A percentile compares a stretch with the other conserved stretches of the same genome.
Evolutionary conservation across 495 filamentous ascomycete genomes (phyloP).

Genomic region (Talaromyces stipitatus): DNA sequence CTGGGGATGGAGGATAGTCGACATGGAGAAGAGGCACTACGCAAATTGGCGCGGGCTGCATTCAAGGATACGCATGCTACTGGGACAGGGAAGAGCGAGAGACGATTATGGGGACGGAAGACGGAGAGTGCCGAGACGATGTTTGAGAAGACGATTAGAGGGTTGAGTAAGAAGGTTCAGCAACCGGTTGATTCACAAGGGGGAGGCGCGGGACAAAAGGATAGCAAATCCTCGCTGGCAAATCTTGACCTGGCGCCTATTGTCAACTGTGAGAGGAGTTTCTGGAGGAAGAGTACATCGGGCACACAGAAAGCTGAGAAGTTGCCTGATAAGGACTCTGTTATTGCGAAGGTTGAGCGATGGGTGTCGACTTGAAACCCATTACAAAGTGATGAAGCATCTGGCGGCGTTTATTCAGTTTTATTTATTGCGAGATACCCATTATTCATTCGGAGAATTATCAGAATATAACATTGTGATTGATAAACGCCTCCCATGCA

Average conservation of each 20-base stretch:
- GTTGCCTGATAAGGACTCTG: constrained; percentile 14
- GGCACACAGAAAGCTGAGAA: constrained; percentile 27
- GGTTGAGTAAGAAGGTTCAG: constrained; percentile 24
- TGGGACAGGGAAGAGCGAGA: constrained; percentile 28
- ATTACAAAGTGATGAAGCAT: background rate
- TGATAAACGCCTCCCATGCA: constrained; percentile 4
- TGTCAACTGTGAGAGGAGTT: constrained; percentile 38
- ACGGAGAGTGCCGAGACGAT: constrained; percentile 39
- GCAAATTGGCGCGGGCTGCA: constrained; percentile 53
- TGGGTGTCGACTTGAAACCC: constrained; percentile 11
- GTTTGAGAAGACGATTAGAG: constrained; percentile 42
- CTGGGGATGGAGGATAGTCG: constrained; percentile 65
- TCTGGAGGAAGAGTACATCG: constrained; percentile 29
- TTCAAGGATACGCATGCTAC: constrained; percentile 32
- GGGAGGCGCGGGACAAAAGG: constrained; percentile 19
- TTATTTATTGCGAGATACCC: constrained; percentile 5
- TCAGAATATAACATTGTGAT: background rate
- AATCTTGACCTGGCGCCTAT: constrained; percentile 38
- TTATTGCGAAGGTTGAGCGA: constrained; percentile 21
- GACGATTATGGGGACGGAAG: constrained; percentile 36
- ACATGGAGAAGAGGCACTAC: constrained; percentile 64
- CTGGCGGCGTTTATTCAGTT: background rate
- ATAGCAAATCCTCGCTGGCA: constrained; percentile 19
- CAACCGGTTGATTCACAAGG: constrained; percentile 28
- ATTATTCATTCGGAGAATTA: background rate